Evolutionary conservation across 2,329 filamentous ascomycete genomes (phyloP).

Genomic region (Paraphaeosphaeria minitans): DNA sequence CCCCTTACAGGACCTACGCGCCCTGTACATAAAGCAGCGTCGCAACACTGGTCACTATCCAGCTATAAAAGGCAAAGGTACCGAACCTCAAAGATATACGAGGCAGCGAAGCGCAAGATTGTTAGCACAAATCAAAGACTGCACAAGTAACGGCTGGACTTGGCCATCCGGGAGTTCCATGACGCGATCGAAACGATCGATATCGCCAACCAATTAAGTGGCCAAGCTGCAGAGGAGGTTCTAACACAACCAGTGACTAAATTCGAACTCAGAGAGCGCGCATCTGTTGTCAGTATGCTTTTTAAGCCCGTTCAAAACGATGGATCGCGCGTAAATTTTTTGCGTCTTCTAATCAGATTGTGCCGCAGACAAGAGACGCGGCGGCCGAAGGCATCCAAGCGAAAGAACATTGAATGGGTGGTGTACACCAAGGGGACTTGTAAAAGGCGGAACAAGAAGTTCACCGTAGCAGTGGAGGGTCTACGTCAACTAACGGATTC

Average conservation of each 20-base stretch:
- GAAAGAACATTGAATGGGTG: conserved; percentile 8
- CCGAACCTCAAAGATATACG: conserved; percentile 10
- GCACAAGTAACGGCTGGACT: conserved; percentile 4
- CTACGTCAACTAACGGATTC: too few species aligned
- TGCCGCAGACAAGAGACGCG: conserved; percentile 13
- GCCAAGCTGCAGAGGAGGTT: conserved; percentile 9
- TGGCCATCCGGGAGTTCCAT: conserved; percentile 15
- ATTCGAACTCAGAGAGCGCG: conserved; percentile 18
- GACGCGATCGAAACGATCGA: conserved; percentile 16
- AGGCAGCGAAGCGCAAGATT: conserved; percentile 10
- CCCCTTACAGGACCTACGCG: conserved; percentile 2
- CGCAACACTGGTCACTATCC: too few species aligned
- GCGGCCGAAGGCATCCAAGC: conserved; percentile 12
- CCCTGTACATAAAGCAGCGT: too few species aligned
- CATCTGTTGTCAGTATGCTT: conserved; percentile 15
- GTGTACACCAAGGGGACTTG: too few species aligned
- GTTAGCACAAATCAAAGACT: conserved; percentile 11
- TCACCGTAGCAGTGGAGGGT: too few species aligned
- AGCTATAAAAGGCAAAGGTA: too few species aligned
- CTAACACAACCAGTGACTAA: conserved; percentile 9
- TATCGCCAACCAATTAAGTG: conserved; percentile 17
- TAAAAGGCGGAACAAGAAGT: too few species aligned
- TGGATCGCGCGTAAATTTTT: conserved; percentile 10
- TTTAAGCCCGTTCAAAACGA: conserved; percentile 15
- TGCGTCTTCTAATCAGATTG: conserved; percentile 10